Base-by-base conservation (phyloP, 768 basidiomycete genomes). In the Mycena kentingensis region DNA sequence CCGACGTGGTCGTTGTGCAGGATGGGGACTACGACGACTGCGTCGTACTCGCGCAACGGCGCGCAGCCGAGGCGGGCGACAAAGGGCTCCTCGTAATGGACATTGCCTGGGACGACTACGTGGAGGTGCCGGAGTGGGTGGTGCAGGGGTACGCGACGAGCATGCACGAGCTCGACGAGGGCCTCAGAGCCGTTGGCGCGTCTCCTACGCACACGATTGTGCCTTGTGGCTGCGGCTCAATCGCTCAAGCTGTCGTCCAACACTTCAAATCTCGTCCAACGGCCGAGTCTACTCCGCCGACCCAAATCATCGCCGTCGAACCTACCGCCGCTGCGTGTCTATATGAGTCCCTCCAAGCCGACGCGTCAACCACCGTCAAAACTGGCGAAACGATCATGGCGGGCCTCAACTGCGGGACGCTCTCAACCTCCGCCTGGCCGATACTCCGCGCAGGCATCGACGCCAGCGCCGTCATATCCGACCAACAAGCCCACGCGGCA, bases 241-340 rank as follows among this genome's bases (percentile, higher is more conserved):
- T 54, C 21, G 53, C 53, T 2, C 49, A 51, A 31, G 53, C 53
- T 15, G 53, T 54, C 12, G 39, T 43, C 13, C 18, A 38, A 15
- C 49, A 54, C 29, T 54, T 51, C 24, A 31, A 41, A 37, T 24
- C 25, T 1, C n/a, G n/a, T n/a, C 31, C 42, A 1, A 28, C 32
- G 12, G 13, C n/a, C 35, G 22, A 31, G 21, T 11, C 29, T 27
- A 21, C 26, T 7, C 32, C 45, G 18, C 15, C 22, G 4, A n/a
- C n/a, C n/a, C n/a, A n/a, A n/a, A 43, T 54, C 27, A 35, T 54
- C 12, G 22, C 53, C 38, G 53, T 54, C 34, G 53, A 54, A 29
- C 53, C 53, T 11, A 48, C 38, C 22, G 50, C n/a, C 1, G 53
- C 53, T 16, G 53, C 53, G 15, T 51, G 48, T 49, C 34, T 54